These are phyloP conservation scores for Tetracladium maxilliforme DNA, from an alignment of 2,329 filamentous ascomycete species.

Conservation along the genomic window DNA sequence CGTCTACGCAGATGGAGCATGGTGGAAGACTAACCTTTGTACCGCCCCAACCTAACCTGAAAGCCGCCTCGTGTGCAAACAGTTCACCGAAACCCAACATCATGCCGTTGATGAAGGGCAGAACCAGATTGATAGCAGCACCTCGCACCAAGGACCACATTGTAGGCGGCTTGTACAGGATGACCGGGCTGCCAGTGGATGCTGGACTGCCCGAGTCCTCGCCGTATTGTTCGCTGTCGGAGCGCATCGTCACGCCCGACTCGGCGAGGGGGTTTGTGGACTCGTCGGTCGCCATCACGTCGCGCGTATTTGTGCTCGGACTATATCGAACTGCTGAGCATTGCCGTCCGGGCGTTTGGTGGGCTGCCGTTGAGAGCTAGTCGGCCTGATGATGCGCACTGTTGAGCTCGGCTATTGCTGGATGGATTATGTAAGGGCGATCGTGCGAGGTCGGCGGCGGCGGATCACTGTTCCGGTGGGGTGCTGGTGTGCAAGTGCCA, in stretches of 20 bases:
- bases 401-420: no score
- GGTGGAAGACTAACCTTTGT: slow-evolving; percentile 57
- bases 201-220: slow-evolving; percentile 45
- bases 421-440: no score
- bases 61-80: slow-evolving; percentile 91
- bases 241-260: slow-evolving; percentile 63
- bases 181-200: slow-evolving; percentile 48
- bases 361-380: background rate
- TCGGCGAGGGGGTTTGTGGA: slow-evolving; percentile 43
- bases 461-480: no score
- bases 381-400: no score
- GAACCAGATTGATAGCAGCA: slow-evolving; percentile 84
- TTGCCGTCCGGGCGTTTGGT: no score
- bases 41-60: slow-evolving; percentile 79
- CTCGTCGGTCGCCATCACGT: slow-evolving; percentile 37
- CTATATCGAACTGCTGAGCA: no score
- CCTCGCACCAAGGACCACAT: slow-evolving; percentile 75
- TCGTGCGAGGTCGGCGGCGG: no score
- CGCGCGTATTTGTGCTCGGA: no score
- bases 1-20: background rate
- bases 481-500: no score
- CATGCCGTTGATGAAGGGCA: slow-evolving; percentile 94
- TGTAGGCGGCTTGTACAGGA: slow-evolving; percentile 81
- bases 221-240: slow-evolving; percentile 74
- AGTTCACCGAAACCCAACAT: slow-evolving; percentile 97